Percentiles rank a stretch among this genome's conserved stretches.
These are phyloP conservation scores for Thalassiosira hispida DNA, from an alignment of 352 stramenopile genomes.

Conservation along the genomic window DNA sequence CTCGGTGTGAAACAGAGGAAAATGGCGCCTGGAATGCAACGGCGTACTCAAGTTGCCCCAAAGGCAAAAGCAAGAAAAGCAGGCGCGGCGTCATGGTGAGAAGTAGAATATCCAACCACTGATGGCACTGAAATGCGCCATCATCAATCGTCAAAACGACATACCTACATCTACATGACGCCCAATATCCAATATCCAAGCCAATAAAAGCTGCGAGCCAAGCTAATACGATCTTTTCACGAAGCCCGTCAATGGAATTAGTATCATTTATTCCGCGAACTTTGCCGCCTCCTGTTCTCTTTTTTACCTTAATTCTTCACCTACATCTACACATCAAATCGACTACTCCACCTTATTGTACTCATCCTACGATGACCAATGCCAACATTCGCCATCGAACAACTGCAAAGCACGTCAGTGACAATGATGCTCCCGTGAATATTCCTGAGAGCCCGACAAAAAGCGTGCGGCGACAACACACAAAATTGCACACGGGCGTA, in stretches of 20 bases:
- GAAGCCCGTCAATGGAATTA: neutral
- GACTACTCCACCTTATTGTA: too few relatives aligned
- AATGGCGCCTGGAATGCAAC: conserved; percentile 15
- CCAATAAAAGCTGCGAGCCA: too few relatives aligned
- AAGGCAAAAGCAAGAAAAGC: conserved; percentile 6
- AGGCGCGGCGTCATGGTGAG: neutral
- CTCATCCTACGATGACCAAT: conserved; percentile 14
- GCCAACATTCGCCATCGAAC: conserved; percentile 30
- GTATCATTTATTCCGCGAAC: too few relatives aligned
- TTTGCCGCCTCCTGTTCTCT: too few relatives aligned
- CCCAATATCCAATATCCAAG: too few relatives aligned
- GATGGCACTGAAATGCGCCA: neutral
- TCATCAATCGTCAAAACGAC: too few relatives aligned
- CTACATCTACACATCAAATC: too few relatives aligned
- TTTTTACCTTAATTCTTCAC: too few relatives aligned
- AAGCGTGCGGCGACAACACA: conserved; percentile 11
- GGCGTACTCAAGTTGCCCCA: conserved; percentile 6
- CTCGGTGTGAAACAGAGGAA: conserved; percentile 6
- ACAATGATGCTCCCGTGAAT: neutral
- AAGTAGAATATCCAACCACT: neutral
- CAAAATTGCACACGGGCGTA: conserved; percentile 28
- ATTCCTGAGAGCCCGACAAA: conserved; percentile 1
- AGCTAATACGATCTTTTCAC: neutral
- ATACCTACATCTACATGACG: too few relatives aligned
- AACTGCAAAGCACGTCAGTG: conserved; percentile 15